Conservation (phyloP, 331 rosid species). For the Prunus yedoensis region DNA sequence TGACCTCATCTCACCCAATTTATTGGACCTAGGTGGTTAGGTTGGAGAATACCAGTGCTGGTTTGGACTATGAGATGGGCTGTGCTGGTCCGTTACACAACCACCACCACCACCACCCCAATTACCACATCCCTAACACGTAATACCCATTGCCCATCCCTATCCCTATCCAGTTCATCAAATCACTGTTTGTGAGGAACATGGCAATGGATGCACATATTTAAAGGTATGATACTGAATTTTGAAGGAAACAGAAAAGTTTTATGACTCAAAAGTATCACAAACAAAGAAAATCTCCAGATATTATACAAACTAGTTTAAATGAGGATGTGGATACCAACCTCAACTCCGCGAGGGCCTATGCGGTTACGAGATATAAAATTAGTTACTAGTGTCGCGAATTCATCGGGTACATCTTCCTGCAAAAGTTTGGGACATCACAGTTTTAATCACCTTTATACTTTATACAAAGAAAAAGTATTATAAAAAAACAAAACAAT, state of each 20-base stretch:
- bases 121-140: no score
- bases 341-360: conserved; percentile 91
- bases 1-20: no score
- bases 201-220: neutral
- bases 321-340: conserved; percentile 35
- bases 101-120: no score
- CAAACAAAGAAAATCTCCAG: neutral
- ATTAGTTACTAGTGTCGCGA: conserved; percentile 60
- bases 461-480: conserved; percentile 14
- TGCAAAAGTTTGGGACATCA: conserved; percentile 31
- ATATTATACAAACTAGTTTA: neutral
- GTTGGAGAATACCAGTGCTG: no score
- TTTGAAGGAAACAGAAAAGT: neutral
- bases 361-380: conserved; percentile 79
- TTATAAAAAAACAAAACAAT: neutral
- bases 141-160: no score
- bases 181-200: no score
- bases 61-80: no score
- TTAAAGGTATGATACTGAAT: neutral
- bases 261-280: neutral
- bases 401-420: conserved; percentile 97
- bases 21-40: no score
- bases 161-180: no score
- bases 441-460: neutral
- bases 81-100: no score